Evolutionary conservation across 257 asterid genomes (phyloP).

Genomic region (Forsythia viridissima): DNA sequence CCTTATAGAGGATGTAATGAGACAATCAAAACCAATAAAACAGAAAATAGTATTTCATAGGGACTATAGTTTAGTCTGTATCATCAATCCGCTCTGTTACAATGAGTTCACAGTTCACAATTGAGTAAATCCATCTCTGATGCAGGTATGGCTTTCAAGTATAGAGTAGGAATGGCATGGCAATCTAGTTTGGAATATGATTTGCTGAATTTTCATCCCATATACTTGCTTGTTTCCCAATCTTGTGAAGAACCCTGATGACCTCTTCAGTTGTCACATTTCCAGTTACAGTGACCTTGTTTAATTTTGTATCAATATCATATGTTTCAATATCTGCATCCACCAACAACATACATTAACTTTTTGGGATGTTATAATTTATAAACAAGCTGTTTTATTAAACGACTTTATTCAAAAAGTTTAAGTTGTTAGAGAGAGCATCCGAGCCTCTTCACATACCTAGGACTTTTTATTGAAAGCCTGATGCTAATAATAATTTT

Average conservation of each 20-base stretch:
- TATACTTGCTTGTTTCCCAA: slow-evolving; percentile 71
- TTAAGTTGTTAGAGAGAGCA: no score
- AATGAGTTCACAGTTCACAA: not conserved
- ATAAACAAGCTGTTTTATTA: not conserved
- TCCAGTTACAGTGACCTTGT: slow-evolving; percentile 81
- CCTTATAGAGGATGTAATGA: not conserved
- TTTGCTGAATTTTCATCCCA: slow-evolving; percentile 44
- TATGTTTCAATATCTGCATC: slow-evolving; percentile 80
- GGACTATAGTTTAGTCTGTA: not conserved
- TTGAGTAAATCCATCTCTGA: not conserved
- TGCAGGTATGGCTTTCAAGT: not conserved
- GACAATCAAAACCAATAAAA: not conserved
- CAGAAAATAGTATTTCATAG: not conserved
- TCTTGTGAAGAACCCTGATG: slow-evolving; percentile 61
- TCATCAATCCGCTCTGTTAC: not conserved
- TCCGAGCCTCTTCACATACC: no score
- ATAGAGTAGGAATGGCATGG: not conserved
- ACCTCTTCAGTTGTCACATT: slow-evolving; percentile 73
- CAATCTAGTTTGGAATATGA: slow-evolving; percentile 35
- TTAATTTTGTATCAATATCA: slow-evolving; percentile 54
- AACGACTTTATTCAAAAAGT: no score
- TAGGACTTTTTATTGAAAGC: no score
- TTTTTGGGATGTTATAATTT: not conserved
- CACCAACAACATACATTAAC: not conserved
- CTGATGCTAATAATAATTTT: no score